phyloP scores from a whole-genome alignment of 129 eudicot species.

The Pittosporum tobira region DNA sequence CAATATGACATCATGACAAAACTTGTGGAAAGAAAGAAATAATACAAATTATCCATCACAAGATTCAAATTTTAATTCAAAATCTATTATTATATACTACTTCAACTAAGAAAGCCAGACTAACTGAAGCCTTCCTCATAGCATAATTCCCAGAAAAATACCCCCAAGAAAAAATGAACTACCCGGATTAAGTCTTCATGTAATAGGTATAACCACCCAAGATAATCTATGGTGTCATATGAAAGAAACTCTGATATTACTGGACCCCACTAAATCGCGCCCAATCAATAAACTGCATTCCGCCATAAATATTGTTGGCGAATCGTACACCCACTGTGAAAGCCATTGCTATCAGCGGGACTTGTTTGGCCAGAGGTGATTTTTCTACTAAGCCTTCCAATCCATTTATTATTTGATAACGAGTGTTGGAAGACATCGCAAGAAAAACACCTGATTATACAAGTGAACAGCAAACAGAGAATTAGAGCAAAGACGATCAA shows the following conservation, averaged over 20 bases:
- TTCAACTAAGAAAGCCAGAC: no score
- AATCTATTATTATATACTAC: no score
- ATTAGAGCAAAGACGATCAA: not conserved
- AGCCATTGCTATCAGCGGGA: constrained; percentile 83
- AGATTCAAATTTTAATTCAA: no score
- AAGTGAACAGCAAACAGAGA: not conserved
- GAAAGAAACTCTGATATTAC: constrained; percentile 24
- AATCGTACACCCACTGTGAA: constrained; percentile 89
- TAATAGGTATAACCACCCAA: not conserved
- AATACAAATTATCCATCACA: no score
- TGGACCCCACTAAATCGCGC: constrained; percentile 92
- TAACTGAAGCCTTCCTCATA: not conserved
- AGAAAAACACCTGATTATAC: constrained; percentile 75
- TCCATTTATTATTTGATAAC: constrained; percentile 87
- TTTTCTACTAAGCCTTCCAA: constrained; percentile 70
- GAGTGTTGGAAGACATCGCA: constrained; percentile 84
- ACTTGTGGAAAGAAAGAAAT: no score
- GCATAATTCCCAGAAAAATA: not conserved
- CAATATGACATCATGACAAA: no score
- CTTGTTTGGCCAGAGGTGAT: constrained; percentile 65
- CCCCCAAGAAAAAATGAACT: not conserved
- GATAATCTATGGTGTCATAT: not conserved
- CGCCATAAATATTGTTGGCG: constrained; percentile 90
- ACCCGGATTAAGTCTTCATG: not conserved
- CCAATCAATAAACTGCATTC: constrained; percentile 99